phyloP scores from a whole-genome alignment of 352 stramenopile genomes.

The Phytophthora pinifolia region DNA sequence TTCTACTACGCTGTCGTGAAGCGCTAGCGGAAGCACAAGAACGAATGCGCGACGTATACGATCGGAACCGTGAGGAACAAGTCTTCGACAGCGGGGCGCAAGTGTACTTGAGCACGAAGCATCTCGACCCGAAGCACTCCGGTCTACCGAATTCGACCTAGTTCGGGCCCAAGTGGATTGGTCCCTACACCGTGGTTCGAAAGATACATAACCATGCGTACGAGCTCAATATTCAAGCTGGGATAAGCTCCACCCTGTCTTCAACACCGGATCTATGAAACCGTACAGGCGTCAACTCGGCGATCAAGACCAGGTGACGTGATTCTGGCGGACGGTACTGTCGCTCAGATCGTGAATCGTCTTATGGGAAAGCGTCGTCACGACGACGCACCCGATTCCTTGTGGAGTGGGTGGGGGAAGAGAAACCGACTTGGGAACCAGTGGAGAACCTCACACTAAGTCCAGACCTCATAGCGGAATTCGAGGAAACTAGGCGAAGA shows the following conservation, averaged over 20 bases:
- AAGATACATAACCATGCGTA: too few species aligned
- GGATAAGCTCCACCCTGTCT: conserved; percentile 12
- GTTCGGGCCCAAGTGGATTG: too few species aligned
- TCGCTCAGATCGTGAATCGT: conserved; percentile 10
- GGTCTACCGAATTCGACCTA: too few species aligned
- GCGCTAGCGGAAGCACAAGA: conserved; percentile 13
- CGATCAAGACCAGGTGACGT: conserved; percentile 5
- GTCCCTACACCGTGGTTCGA: too few species aligned
- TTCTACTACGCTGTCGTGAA: conserved; percentile 10
- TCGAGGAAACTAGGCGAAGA: too few species aligned
- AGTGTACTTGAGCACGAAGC: conserved; percentile 19
- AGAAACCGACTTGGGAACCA: too few species aligned
- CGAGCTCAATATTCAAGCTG: conserved; percentile 16
- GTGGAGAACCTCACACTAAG: neutral
- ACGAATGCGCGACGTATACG: conserved; percentile 15
- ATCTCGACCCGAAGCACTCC: too few species aligned
- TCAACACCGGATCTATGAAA: conserved; percentile 16
- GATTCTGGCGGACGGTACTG: conserved; percentile 4
- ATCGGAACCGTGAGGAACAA: conserved; percentile 15
- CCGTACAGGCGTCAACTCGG: neutral
- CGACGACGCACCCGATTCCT: neutral
- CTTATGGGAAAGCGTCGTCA: conserved; percentile 5
- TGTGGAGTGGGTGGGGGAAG: neutral
- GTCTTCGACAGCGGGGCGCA: conserved; percentile 7
- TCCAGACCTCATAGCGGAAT: conserved; percentile 15